These are phyloP conservation scores for Metschnikowia kofuensis DNA, from an alignment of 805 yeast species.

Conservation along the genomic window DNA sequence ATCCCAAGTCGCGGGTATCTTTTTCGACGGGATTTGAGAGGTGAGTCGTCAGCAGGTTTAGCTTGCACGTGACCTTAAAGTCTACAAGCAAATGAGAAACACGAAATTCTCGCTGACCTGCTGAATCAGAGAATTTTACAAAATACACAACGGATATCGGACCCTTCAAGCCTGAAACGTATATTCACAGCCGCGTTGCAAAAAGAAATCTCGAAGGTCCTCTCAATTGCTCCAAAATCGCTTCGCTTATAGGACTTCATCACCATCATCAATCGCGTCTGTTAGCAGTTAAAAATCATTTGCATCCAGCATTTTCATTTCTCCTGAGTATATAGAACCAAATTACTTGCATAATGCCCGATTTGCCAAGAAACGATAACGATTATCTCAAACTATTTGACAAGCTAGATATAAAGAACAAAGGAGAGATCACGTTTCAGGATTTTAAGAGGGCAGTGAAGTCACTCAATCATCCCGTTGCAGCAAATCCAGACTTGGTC, in stretches of 20 bases:
- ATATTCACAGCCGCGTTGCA: neutral
- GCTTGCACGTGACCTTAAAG: constrained; percentile 7
- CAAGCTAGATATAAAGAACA: constrained; percentile 34
- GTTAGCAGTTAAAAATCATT: neutral
- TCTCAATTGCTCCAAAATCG: too few relatives aligned
- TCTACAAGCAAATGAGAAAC: constrained; percentile 1
- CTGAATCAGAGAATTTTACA: too few relatives aligned
- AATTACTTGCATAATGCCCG: neutral
- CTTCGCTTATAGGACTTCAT: neutral
- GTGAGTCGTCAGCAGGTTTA: too few relatives aligned
- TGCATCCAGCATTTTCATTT: constrained; percentile 3
- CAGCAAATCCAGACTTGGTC: constrained; percentile 57
- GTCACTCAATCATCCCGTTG: constrained; percentile 59
- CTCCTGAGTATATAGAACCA: neutral
- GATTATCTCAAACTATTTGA: constrained; percentile 35
- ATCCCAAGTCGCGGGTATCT: too few relatives aligned
- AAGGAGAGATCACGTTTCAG: constrained; percentile 48
- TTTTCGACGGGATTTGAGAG: too few relatives aligned
- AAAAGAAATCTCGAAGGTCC: too few relatives aligned
- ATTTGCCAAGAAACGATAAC: constrained; percentile 8
- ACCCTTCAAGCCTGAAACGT: too few relatives aligned
- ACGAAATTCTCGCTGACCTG: constrained; percentile 5
- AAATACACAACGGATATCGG: too few relatives aligned
- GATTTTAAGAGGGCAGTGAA: constrained; percentile 48
- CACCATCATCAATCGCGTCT: neutral